Percentiles rank a stretch among this genome's conserved stretches.
These are phyloP conservation scores for Cucurbita pepo DNA, from an alignment of 306 rosid genomes.

Conservation along the genomic window DNA sequence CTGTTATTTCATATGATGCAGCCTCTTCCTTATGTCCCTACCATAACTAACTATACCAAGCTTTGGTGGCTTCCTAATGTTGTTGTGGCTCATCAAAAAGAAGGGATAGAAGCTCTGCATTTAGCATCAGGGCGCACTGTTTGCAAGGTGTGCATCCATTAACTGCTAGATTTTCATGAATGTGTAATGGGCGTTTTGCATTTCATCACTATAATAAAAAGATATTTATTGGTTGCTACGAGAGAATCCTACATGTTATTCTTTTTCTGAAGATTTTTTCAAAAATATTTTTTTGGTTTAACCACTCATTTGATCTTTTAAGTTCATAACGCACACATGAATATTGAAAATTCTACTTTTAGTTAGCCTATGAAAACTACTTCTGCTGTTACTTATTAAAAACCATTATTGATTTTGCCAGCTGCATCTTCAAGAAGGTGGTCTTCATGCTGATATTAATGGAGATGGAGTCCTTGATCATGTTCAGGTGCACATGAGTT, in stretches of 20 bases:
- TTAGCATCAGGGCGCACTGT: conserved; percentile 86
- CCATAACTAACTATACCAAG: conserved; percentile 92
- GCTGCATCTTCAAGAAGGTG: conserved; percentile 97
- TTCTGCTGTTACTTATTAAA: neutral
- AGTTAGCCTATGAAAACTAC: neutral
- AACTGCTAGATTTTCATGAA: neutral
- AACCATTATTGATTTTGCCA: conserved; percentile 21
- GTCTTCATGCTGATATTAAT: conserved; percentile 96
- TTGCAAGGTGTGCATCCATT: conserved; percentile 51
- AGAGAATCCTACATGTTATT: neutral
- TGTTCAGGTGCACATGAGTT: conserved; percentile 59
- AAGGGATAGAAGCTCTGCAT: conserved; percentile 92
- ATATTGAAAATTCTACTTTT: neutral
- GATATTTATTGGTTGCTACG: neutral
- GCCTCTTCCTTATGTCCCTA: conserved; percentile 72
- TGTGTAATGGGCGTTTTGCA: neutral
- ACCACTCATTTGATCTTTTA: neutral
- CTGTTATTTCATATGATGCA: conserved; percentile 29
- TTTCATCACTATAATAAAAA: neutral
- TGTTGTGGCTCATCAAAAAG: conserved; percentile 88
- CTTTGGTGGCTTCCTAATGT: conserved; percentile 99
- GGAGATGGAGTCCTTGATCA: conserved; percentile 99
- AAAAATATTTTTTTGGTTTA: neutral
- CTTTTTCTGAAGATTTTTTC: neutral
- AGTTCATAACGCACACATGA: neutral